phyloP scores from a whole-genome alignment of 2,329 filamentous ascomycete genomes.

The Juglanconis sp. region DNA sequence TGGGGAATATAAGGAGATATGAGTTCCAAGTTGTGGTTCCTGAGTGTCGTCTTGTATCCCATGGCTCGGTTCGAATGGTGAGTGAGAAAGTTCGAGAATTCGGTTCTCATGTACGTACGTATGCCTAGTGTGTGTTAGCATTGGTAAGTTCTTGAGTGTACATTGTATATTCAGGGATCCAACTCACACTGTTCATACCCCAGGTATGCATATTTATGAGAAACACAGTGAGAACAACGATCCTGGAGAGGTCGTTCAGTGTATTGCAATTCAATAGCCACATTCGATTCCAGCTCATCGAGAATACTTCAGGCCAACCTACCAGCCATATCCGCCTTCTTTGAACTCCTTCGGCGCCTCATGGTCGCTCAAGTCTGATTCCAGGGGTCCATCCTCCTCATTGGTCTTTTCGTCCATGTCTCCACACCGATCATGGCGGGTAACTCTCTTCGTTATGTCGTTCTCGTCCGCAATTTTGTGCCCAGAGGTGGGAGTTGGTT shows the following conservation, averaged over 20 bases:
- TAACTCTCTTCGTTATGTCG: neutral
- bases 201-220: conserved; percentile 69
- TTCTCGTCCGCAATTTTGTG: neutral
- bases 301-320: conserved; percentile 13
- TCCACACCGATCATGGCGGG: neutral
- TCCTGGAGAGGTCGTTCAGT: conserved; percentile 29
- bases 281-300: neutral
- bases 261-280: neutral
- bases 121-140: conserved; percentile 10
- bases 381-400: conserved; percentile 8
- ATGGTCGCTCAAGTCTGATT: conserved; percentile 24
- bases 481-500: neutral
- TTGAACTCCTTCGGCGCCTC: conserved; percentile 32
- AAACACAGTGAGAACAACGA: conserved; percentile 52
- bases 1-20: neutral
- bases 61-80: neutral
- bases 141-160: neutral
- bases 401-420: conserved; percentile 1
- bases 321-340: conserved; percentile 62
- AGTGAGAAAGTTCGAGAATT: neutral
- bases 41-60: neutral
- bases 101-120: neutral
- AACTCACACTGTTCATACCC: conserved; percentile 64
- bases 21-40: neutral
- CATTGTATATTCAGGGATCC: neutral